Evolutionary conservation across 2,329 filamentous ascomycete genomes (phyloP).

Genomic region (Teratosphaeria destructans): DNA sequence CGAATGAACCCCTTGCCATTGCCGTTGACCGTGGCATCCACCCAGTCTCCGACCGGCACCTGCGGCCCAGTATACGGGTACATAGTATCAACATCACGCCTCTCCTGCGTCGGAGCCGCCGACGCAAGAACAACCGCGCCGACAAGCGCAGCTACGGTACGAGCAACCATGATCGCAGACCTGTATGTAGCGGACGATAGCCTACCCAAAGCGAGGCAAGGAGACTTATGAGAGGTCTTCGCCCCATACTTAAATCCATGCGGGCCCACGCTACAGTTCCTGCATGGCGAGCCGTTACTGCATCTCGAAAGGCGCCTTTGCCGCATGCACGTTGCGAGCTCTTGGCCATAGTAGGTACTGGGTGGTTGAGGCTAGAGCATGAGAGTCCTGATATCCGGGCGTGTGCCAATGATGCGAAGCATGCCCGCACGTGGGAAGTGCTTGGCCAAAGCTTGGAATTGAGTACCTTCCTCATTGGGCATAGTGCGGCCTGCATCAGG

Average conservation of each 20-base stretch:
- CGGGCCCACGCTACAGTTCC: not conserved
- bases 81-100: slow-evolving; percentile 7
- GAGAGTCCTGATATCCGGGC: not conserved
- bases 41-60: not conserved
- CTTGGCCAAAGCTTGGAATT: not conserved
- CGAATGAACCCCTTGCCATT: slow-evolving; percentile 44
- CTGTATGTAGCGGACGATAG: not conserved
- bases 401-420: not conserved
- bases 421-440: not conserved
- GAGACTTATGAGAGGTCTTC: not conserved
- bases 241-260: not conserved
- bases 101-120: not conserved
- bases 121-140: not conserved
- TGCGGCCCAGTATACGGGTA: not conserved
- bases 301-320: not conserved
- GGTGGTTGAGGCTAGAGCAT: not conserved
- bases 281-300: not conserved
- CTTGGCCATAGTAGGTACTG: not conserved
- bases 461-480: not conserved
- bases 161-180: not conserved
- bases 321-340: not conserved
- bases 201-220: not conserved
- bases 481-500: not conserved
- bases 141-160: not conserved
- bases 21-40: slow-evolving; percentile 17